Base-by-base conservation (phyloP, 2,329 filamentous ascomycete genomes). In the Penicillium crustosum region DNA sequence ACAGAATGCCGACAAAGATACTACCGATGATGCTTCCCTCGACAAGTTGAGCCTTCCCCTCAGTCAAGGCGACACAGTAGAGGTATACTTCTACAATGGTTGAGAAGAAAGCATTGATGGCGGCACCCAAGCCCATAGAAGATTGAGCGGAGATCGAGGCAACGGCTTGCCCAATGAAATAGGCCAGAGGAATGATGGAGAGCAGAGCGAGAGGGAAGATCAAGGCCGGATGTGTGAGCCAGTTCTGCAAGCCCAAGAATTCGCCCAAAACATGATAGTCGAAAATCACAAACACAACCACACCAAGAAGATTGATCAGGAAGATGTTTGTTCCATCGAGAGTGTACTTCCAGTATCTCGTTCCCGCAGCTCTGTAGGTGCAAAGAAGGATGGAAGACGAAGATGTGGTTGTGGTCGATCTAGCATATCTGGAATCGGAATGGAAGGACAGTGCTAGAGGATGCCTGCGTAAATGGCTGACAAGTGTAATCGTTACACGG, bases 341-440 rank as follows among this genome's bases (percentile, higher is more conserved):
- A 4, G 94, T 99, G 77, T 99, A 99, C 78, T 99, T 99, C 93
- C 95, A 99, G 80, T 99, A 99, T 75, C 93, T 93, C 65, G 87
- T 82, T 13, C 94, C 94, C 13, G 95, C 93, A 43, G 94, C 94
- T 58, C 95, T 89, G 77, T 99, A 99, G 6, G 94, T 99, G 82
- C 94, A 99, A 35, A 99, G 83, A 19, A 99, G 81, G 60, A 99
- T 93, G 12, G 93, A 93, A 17, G 89, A 89, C 45, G 91, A 89
- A 21, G 89, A 86, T 17, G 86, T 86, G 9, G 86, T 86, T 47
- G 88, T 87, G 8, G 86, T 84, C 13, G 83, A 81, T 55, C 93
- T 88, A 27, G 89, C 86, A 68, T 89, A 89, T 57, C 86, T 83
- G 56, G 86, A 86, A 71, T 96, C 93, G 10, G 90, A 90, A 75